Evolutionary conservation across 2,329 filamentous ascomycete genomes (phyloP), one percentile per base, ranked within the genome.

Genomic region (Pseudomassariella vexata): DNA sequence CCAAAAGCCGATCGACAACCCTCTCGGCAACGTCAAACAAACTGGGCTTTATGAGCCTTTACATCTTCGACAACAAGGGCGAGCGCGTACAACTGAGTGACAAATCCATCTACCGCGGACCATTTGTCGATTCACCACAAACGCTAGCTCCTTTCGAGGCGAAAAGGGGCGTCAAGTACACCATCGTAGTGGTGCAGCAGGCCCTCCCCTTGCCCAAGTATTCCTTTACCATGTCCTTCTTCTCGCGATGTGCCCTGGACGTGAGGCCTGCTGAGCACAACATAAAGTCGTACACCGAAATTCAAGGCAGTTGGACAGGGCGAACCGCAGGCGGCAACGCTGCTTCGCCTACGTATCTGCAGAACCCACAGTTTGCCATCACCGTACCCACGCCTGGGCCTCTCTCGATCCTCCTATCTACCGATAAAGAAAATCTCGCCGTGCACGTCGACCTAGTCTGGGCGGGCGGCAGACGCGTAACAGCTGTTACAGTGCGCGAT

Each of bases 71-170:
- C 12, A 76, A 76, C 19, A 54, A 70, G 23, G 89, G 90, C 3
- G 68, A 77, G 21, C 73, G 79, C 29, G 79, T 95, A 0, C 80
- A 86, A 43, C 66, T 92, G 10, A 79, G 77, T 32, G 85, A 90
- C 35, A 76, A 77, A 6, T 74, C 79, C 16, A 56, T 85, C 1
- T 78, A 85, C 46, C 78, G 82, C 21, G 84, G 83, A 1, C 85
- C 86, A n/a, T 95, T 86, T 41, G 87, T 96, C 20, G 90, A 95
- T 57, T 94, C 89, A 3, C 88, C 88, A 2, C 94, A 96, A 55
- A 94, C 85, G 1, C 74, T 98, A 6, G 76, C 94, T 26, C 80
- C 83, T 36, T 71, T 94, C 39, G 73, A 85, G 18, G 68, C 63
- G 4, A 56, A 56, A 15, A 55, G 58, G 5, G 56, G 54, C 25